These are phyloP conservation scores for Penicillium bovifimosum DNA, from an alignment of 495 filamentous ascomycete genomes.

Conservation along the genomic window DNA sequence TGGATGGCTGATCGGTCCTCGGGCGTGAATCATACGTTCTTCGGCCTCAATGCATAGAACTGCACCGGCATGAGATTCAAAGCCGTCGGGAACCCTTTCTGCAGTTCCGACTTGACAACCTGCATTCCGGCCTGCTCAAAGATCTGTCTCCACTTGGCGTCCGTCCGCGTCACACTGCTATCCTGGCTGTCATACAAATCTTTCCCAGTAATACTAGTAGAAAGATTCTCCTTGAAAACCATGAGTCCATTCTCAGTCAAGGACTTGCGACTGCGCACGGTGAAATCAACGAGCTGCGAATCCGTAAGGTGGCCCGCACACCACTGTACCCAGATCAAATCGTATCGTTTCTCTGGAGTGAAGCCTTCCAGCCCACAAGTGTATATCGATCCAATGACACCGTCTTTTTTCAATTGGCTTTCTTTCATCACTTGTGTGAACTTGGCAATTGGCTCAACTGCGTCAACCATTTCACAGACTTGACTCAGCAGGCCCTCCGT, in stretches of 20 bases:
- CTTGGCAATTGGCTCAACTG: constrained; percentile 55
- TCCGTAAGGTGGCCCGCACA: constrained; percentile 91
- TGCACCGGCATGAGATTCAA: constrained; percentile 63
- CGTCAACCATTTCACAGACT: constrained; percentile 49
- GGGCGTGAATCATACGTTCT: constrained; percentile 53
- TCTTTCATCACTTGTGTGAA: constrained; percentile 37
- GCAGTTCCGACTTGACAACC: constrained; percentile 65
- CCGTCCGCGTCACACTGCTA: constrained; percentile 72
- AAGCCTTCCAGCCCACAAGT: constrained; percentile 74
- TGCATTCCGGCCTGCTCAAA: constrained; percentile 65
- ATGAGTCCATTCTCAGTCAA: constrained; percentile 52
- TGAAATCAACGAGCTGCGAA: constrained; percentile 60
- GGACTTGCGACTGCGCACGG: constrained; percentile 54
- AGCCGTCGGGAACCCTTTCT: constrained; percentile 63
- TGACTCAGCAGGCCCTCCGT: constrained; percentile 51
- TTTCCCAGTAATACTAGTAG: constrained; percentile 43
- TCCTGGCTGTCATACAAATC: constrained; percentile 78
- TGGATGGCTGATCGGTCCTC: neutral
- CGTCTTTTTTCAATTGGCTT: constrained; percentile 24
- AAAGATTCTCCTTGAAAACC: constrained; percentile 85
- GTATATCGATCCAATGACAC: constrained; percentile 56
- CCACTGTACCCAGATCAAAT: constrained; percentile 74
- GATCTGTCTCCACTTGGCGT: constrained; percentile 61
- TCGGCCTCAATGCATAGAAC: constrained; percentile 59
- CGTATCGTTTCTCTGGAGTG: constrained; percentile 54